These are phyloP conservation scores for Plasmodium chabaudi DNA, from an alignment of 169 alveolate genomes.

Conservation along the genomic window DNA sequence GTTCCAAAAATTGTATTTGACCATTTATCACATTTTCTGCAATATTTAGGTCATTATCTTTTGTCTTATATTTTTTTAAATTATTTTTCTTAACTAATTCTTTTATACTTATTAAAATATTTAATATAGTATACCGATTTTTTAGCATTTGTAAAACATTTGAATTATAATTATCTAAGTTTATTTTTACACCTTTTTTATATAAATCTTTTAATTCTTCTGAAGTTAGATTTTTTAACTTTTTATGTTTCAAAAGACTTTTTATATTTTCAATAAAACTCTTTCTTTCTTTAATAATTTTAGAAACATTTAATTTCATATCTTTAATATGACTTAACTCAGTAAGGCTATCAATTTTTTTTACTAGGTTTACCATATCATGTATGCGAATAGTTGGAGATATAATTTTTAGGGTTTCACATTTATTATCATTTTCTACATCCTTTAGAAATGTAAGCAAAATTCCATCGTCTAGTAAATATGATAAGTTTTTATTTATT, in stretches of 20 bases:
- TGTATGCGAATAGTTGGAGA: slow-evolving; percentile 17
- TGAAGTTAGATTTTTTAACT: slow-evolving; percentile 18
- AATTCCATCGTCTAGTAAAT: no score
- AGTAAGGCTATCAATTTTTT: slow-evolving; percentile 7
- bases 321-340: slow-evolving; percentile 17
- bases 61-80: slow-evolving; percentile 26
- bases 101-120: slow-evolving; percentile 40
- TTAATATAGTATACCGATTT: slow-evolving; percentile 17
- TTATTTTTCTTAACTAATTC: slow-evolving; percentile 1
- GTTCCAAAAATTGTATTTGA: slow-evolving; percentile 11
- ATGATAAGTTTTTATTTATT: neutral
- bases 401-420: neutral
- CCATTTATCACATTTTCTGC: slow-evolving; percentile 37
- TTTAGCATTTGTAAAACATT: slow-evolving; percentile 28
- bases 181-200: slow-evolving; percentile 21
- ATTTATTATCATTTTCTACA: neutral
- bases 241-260: slow-evolving; percentile 20
- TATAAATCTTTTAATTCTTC: slow-evolving; percentile 54
- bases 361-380: slow-evolving; percentile 46
- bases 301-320: slow-evolving; percentile 16
- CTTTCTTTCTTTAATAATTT: slow-evolving; percentile 60
- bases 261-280: slow-evolving; percentile 39
- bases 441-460: neutral
- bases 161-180: slow-evolving; percentile 35
- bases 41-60: slow-evolving; percentile 5